Base-by-base conservation (phyloP, 768 basidiomycete species). In the Boletus coccyginus region DNA sequence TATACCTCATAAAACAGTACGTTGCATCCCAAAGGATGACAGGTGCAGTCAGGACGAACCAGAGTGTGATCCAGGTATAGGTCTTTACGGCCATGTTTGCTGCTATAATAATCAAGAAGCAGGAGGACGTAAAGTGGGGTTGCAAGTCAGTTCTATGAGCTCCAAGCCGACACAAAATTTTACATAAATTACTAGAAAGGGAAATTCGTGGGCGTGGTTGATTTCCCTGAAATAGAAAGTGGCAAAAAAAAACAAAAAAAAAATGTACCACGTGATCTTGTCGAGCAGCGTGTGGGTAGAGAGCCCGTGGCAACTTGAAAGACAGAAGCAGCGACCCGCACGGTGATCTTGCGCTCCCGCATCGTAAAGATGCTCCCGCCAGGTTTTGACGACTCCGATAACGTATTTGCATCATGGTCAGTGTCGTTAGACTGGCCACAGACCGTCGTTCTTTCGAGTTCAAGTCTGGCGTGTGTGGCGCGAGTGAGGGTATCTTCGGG, bases 1-100 rank as follows among this genome's bases (percentile, higher is more conserved):
- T 12, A 14, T 33, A 89, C 91, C 91, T 79, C 78, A 88, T 79
- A 56, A 92, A 84, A 65, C 89, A 91, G 68, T 90, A 94, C n/a
- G 78, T 75, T 1, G 75, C 88, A 78, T 94, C 91, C 92, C 91
- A 94, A 52, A 81, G 59, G 55, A 92, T 80, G 56, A 93, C 73
- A 2, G 70, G 70, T 0, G 62, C 56, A 0, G 70, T 57, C 44
- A 91, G 46, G 5, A 88, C 61, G 65, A 90, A 90, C 89, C 89
- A 88, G 21, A 83, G 71, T 1, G 85, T 76, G 31, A 87, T 75
- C 84, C 84, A 85, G 53, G 74, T 77, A 60, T 81, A 63, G 0
- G 80, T 79, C 58, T 81, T 83, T 29, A 77, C 67, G 42, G 79
- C 67, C 83, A 84, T 84, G 16, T 33, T 38, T 50, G 33, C 62